Base-by-base conservation (phyloP, 345 rosid genomes). In the Sisymbrium irio region DNA sequence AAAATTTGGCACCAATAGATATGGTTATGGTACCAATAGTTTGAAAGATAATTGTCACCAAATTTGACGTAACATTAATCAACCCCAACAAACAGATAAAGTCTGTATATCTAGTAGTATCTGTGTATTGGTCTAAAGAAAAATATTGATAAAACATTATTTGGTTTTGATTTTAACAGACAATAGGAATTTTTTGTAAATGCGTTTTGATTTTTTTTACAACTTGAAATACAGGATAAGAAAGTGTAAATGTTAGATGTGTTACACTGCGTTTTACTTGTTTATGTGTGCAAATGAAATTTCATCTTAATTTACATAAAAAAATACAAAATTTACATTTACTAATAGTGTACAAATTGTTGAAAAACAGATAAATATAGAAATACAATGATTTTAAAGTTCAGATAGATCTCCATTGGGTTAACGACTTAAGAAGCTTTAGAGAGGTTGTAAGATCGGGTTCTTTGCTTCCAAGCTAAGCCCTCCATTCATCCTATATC, bases 391-490 rank as follows among this genome's bases (percentile, higher is more conserved):
- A 32, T 33, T 20, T 10, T n/a, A 33, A 45, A 19, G 4, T 32
- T 39, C 2, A 40, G 54, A 40, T 25, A 40, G 18, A 51, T 18
- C 1, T 41, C 30, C 2, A 62, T 14, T 9, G 11, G 15, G 39
- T 5, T 6, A 4, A 33, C 6, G 36, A 36, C 46, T 9, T 3
- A 10, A 35, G 49, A 36, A 33, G 32, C 50, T 62, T 10, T 72
- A 33, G 22, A 57, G 13, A 25, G n/a, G 22, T 10, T 28, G 62
- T 50, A 39, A 32, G 12, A 72, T 6, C 27, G 13, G 15, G 77
- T 55, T 56, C 20, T 56, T 73, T 73, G 58, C 71, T 73, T 73
- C 36, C 0, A 73, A 56, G 71, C 56, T n/a, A 63, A 63, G 70
- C 42, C 46, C 37, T 62, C 39, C 65, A 65, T 11, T n/a, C 56